Evolutionary conservation across 176 grass and related monocot species (phyloP).

Genomic region (Juncus effusus): DNA sequence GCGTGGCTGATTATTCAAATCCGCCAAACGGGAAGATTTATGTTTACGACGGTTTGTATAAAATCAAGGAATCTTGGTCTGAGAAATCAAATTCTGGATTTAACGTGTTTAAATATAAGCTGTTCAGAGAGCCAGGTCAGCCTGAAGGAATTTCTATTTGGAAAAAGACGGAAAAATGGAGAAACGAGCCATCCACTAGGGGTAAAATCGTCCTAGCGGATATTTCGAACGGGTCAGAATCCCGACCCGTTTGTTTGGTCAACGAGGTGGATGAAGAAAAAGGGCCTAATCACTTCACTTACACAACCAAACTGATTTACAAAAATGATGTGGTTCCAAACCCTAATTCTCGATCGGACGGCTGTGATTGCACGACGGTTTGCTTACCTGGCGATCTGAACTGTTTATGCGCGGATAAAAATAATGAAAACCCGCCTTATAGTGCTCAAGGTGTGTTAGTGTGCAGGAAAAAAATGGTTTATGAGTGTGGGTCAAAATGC

Average conservation of each 20-base stretch:
- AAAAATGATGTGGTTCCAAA: constrained; percentile 22
- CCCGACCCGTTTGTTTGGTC: constrained; percentile 68
- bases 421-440: constrained; percentile 68
- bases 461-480: constrained; percentile 52
- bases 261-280: constrained; percentile 74
- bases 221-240: constrained; percentile 68
- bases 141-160: constrained; percentile 67
- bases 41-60: constrained; percentile 83
- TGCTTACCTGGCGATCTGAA: constrained; percentile 66
- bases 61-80: constrained; percentile 67
- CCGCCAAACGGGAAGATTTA: constrained; percentile 74
- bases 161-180: constrained; percentile 84
- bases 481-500: constrained; percentile 59
- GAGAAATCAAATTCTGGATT: constrained; percentile 73
- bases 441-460: constrained; percentile 64
- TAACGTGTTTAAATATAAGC: constrained; percentile 78
- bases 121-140: constrained; percentile 65
- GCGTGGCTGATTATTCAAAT: constrained; percentile 51
- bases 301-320: constrained; percentile 48
- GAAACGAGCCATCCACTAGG: constrained; percentile 58
- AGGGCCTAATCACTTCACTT: constrained; percentile 56
- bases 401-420: constrained; percentile 54
- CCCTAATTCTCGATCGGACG: constrained; percentile 42
- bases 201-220: constrained; percentile 45
- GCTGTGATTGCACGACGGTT: constrained; percentile 50